Evolutionary conservation across 345 rosid genomes (phyloP).

Genomic region (Bretschneidera sinensis): DNA sequence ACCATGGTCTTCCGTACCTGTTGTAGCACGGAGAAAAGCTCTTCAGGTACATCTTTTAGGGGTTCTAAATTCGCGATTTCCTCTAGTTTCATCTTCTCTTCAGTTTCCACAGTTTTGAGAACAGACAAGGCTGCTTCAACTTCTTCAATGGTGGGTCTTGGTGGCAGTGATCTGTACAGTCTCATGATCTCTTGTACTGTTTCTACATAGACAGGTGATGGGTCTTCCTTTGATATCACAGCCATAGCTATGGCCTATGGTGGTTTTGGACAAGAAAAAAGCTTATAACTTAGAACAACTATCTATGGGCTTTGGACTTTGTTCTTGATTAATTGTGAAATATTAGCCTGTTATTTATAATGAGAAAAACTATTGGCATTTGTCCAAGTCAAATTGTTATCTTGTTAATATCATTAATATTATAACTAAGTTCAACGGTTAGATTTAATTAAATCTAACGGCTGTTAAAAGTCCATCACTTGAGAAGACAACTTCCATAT

Average conservation of each 20-base stretch:
- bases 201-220: constrained; percentile 33
- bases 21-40: constrained; percentile 40
- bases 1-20: constrained; percentile 37
- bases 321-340: neutral
- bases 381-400: too few relatives aligned
- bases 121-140: constrained; percentile 57
- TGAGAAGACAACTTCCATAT: too few relatives aligned
- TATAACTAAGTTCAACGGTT: too few relatives aligned
- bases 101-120: constrained; percentile 32
- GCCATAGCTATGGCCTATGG: constrained; percentile 39
- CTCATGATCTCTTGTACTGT: constrained; percentile 49
- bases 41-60: constrained; percentile 42
- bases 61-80: constrained; percentile 34
- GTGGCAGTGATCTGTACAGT: constrained; percentile 51
- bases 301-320: neutral
- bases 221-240: constrained; percentile 25
- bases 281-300: neutral
- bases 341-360: constrained; percentile 6
- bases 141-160: constrained; percentile 53
- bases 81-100: constrained; percentile 41
- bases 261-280: neutral
- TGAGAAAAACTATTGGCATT: neutral
- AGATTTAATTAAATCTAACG: too few relatives aligned
- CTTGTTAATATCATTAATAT: too few relatives aligned
- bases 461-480: too few relatives aligned